These are phyloP conservation scores for Parietaria judaica DNA, from an alignment of 306 rosid species.

Conservation along the genomic window DNA sequence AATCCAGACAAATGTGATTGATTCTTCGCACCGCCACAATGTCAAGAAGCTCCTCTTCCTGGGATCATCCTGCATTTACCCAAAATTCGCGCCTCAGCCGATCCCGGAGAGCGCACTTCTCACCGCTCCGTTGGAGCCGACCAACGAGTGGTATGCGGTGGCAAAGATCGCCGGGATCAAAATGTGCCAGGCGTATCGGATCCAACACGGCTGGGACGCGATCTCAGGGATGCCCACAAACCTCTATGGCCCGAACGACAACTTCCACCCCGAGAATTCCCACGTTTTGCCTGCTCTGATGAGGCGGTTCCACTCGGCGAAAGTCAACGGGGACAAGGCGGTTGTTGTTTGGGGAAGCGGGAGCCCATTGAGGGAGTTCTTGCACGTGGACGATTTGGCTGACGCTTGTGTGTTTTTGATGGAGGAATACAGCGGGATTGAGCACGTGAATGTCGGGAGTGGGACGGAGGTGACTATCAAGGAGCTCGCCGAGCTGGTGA, in stretches of 20 bases:
- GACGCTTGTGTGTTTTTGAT: conserved; percentile 70
- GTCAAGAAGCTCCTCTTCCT: conserved; percentile 67
- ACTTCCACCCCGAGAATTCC: conserved; percentile 87
- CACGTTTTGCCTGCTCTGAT: conserved; percentile 87
- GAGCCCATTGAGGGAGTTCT: conserved; percentile 86
- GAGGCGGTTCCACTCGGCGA: conserved; percentile 93
- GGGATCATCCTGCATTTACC: conserved; percentile 93
- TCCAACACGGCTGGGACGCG: conserved; percentile 77
- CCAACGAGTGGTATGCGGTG: conserved; percentile 93
- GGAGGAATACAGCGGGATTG: conserved; percentile 68
- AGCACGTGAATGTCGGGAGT: conserved; percentile 85
- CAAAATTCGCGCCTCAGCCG: conserved; percentile 97
- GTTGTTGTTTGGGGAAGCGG: conserved; percentile 98
- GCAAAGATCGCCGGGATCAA: conserved; percentile 97
- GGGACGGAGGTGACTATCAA: conserved; percentile 86
- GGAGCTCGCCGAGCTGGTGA: conserved; percentile 81
- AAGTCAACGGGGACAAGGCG: conserved; percentile 59
- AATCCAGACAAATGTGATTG: conserved; percentile 81
- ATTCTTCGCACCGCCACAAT: conserved; percentile 62
- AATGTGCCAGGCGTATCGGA: conserved; percentile 89
- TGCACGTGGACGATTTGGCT: conserved; percentile 87
- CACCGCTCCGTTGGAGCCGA: conserved; percentile 84
- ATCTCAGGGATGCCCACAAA: conserved; percentile 97
- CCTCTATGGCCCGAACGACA: conserved; percentile 73
- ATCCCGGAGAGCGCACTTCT: conserved; percentile 73